Evolutionary conservation across 2,329 filamentous ascomycete genomes (phyloP), one percentile per base, ranked within the genome.

Genomic region (Amphichorda felina): DNA sequence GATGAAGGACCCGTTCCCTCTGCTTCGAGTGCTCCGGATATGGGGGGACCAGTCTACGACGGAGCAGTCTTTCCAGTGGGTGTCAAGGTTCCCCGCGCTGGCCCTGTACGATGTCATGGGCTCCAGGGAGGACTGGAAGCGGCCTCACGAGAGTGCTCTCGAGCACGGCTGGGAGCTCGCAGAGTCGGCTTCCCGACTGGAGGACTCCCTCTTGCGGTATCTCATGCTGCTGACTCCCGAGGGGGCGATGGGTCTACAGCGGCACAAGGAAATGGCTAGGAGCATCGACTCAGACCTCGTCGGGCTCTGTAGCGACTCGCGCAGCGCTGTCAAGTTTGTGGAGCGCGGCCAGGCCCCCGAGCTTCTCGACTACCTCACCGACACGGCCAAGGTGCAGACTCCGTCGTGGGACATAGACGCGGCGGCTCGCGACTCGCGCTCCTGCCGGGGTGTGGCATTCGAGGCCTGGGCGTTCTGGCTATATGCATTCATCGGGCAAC

Each of bases 21-120:
- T 59, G 4, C 54, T 72, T 29, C 56, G 67, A 4, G 48, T 71
- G 13, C 45, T 72, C 29, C 56, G 59, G 19, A 57, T 72, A 11
- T 61, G 60, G 60, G 60, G 63, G 1, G 50, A 60, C 22, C 44
- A 57, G 16, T 50, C 56, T 3, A 55, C 57, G 1, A 64, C 64
- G 0, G 43, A 50, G 5, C 43, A 51, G 5, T 66, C 63, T 1
- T 47, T 72, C 4, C 49, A 47, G 5, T 64, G 59, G 45, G 46
- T 64, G 3, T 46, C 55, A 8, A 48, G 45, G 4, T 66, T 72
- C 31, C 66, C 66, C 1, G 53, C 57, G 2, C 50, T 73, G 21
- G 55, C 51, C 1, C 35, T 70, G 4, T 66, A 66, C 43, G 65
- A 68, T 39, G 51, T 66, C 17, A 52, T 54, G 35, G 60, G 53